These are phyloP conservation scores for Trichophyton mentagrophytes DNA, from an alignment of 2,329 filamentous ascomycete genomes.

Conservation along the genomic window DNA sequence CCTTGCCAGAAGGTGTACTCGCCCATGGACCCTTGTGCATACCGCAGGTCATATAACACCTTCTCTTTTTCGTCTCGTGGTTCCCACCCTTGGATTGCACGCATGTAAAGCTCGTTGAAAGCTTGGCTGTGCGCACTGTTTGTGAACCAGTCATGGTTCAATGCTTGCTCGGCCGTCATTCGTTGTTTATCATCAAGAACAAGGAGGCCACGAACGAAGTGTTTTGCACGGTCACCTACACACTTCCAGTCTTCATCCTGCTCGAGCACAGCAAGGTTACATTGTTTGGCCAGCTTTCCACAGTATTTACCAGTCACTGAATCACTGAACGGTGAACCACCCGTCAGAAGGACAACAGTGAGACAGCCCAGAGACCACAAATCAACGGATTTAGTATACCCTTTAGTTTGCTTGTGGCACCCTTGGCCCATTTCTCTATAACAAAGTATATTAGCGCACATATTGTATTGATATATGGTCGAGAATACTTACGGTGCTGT, in stretches of 20 bases:
- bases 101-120: slow-evolving; percentile 39
- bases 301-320: slow-evolving; percentile 21
- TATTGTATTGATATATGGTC: neutral
- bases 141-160: slow-evolving; percentile 45
- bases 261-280: slow-evolving; percentile 36
- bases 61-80: slow-evolving; percentile 22
- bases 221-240: slow-evolving; percentile 34
- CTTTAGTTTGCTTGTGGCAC: neutral
- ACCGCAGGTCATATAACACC: neutral
- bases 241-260: slow-evolving; percentile 31
- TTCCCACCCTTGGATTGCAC: slow-evolving; percentile 39
- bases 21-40: slow-evolving; percentile 1
- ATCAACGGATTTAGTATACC: slow-evolving; percentile 47
- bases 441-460: slow-evolving; percentile 2
- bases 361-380: slow-evolving; percentile 51
- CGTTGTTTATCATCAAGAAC: slow-evolving; percentile 38
- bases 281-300: slow-evolving; percentile 23
- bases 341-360: slow-evolving; percentile 40
- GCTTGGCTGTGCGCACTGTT: slow-evolving; percentile 36
- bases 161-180: slow-evolving; percentile 41
- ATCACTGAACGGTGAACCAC: slow-evolving; percentile 36
- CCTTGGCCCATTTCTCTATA: slow-evolving; percentile 16
- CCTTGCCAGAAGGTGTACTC: slow-evolving; percentile 4
- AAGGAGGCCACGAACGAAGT: slow-evolving; percentile 43
- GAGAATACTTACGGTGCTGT: slow-evolving; percentile 43